Base-by-base conservation (phyloP, 257 asterid species). In the Striga asiatica region DNA sequence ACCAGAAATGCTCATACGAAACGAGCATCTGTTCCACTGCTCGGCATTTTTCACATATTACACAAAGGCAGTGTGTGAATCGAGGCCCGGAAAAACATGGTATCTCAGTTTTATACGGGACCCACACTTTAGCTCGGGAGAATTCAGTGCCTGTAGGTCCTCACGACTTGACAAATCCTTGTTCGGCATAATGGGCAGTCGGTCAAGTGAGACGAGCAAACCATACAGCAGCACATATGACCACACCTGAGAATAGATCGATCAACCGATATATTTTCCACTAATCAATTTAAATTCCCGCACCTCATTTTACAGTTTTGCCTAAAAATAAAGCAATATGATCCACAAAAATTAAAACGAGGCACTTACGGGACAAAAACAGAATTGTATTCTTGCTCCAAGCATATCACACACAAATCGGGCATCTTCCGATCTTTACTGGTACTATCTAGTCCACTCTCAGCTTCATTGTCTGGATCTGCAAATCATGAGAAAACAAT, bases 171-270 rank as follows among this genome's bases (percentile, higher is more conserved):
- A 32, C 88, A 95, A 48, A 84, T 69, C 72, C 80, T 65, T 68
- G 94, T 76, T 64, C 95, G 84, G 69, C 99, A 92, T 16, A 92
- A 84, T 2, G 99, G 99, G 61, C 99, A 92, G 71, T 46, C 76
- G 13, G 93, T 78, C 84, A 88, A 69, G 76, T 88, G 99, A 11
- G 94, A 82, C 29, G 95, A 78, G 70, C 97, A 88, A 13, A 71
- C 27, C 83, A 74, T 70, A 70, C 99, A 92, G 51, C 99, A 88
- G 85, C 99, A 92, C 97, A 92, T 84, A 73, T 88, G 99, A 41
- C 99, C 99, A 45, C 97, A 92, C 88, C 99, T 92, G 89, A 72
- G 66, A 71, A n/a, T n/a, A n/a, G 61, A 59, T 34, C 60, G 66
- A 66, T 32, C 68, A 59, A 38, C 43, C 31, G 45, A 22, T 10